Conservation (phyloP, 768 basidiomycete genomes). For the Daedalea quercina region DNA sequence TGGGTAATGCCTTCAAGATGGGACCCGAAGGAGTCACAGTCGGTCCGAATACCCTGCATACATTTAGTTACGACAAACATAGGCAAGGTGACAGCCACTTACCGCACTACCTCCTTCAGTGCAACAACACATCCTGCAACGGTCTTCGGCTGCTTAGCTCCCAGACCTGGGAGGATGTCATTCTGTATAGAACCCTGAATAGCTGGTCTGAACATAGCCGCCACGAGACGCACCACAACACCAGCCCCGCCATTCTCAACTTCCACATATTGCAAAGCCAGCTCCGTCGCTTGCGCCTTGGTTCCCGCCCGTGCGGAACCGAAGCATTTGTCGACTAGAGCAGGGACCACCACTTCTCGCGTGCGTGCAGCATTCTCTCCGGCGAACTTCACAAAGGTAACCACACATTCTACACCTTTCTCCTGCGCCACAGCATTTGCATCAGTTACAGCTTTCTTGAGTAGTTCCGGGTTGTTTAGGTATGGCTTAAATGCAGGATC, state of each 20-base stretch:
- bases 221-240: constrained; percentile 65
- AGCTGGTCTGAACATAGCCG: constrained; percentile 12
- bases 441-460: constrained; percentile 86
- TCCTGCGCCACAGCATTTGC: constrained; percentile 97
- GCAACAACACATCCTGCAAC: constrained; percentile 75
- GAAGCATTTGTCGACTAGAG: constrained; percentile 92
- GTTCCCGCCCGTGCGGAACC: constrained; percentile 89
- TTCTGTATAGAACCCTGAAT: constrained; percentile 21
- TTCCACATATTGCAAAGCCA: constrained; percentile 86
- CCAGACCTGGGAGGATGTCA: constrained; percentile 78
- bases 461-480: constrained; percentile 63
- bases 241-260: constrained; percentile 86
- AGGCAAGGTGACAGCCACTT: neutral
- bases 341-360: constrained; percentile 76
- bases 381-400: constrained; percentile 82
- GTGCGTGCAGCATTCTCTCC: constrained; percentile 85
- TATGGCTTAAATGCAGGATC: constrained; percentile 95
- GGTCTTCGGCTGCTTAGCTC: constrained; percentile 91
- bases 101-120: constrained; percentile 84
- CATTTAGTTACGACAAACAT: constrained; percentile 1
- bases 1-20: constrained; percentile 82
- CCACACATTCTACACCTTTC: constrained; percentile 88
- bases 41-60: constrained; percentile 67
- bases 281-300: constrained; percentile 79
- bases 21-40: constrained; percentile 68